Evolutionary conservation across 495 filamentous ascomycete genomes (phyloP).

Genomic region (Aspergillus kassunensis): DNA sequence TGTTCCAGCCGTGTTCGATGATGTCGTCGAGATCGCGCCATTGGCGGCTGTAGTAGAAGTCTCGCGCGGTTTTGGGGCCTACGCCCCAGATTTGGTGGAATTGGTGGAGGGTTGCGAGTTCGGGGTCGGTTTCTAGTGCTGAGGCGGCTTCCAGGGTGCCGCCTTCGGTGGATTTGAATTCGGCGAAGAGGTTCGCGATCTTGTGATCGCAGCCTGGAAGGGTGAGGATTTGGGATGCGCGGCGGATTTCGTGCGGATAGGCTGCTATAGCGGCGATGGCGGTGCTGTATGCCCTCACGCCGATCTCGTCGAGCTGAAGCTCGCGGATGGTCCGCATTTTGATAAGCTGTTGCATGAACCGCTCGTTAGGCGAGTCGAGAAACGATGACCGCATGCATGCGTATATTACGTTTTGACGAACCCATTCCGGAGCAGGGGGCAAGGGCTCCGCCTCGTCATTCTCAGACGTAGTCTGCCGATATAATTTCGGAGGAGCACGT

Average conservation of each 20-base stretch:
- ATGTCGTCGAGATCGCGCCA: slow-evolving; percentile 82
- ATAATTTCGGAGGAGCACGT: slow-evolving; percentile 43
- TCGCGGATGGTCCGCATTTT: slow-evolving; percentile 69
- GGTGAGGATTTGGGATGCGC: slow-evolving; percentile 56
- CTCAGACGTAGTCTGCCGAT: slow-evolving; percentile 69
- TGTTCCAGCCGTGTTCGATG: slow-evolving; percentile 75
- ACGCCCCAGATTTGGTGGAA: slow-evolving; percentile 91
- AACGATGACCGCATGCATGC: slow-evolving; percentile 80
- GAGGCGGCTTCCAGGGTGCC: slow-evolving; percentile 59
- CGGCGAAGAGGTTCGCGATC: slow-evolving; percentile 71
- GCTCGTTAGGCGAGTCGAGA: slow-evolving; percentile 62
- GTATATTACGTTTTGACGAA: slow-evolving; percentile 61
- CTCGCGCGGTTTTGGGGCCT: slow-evolving; percentile 72
- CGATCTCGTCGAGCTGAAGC: slow-evolving; percentile 70
- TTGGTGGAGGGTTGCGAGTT: slow-evolving; percentile 55
- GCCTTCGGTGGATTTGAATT: slow-evolving; percentile 58
- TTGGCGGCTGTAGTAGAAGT: slow-evolving; percentile 74
- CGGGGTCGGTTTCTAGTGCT: slow-evolving; percentile 59
- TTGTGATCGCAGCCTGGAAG: slow-evolving; percentile 82
- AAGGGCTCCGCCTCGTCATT: slow-evolving; percentile 50
- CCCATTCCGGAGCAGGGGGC: slow-evolving; percentile 67
- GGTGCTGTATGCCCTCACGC: slow-evolving; percentile 82
- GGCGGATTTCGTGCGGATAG: slow-evolving; percentile 64
- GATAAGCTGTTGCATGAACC: slow-evolving; percentile 70
- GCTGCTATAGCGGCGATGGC: slow-evolving; percentile 79